Conservation (phyloP, 2,329 filamentous ascomycete genomes). For the Arthrobotrys conoides region DNA sequence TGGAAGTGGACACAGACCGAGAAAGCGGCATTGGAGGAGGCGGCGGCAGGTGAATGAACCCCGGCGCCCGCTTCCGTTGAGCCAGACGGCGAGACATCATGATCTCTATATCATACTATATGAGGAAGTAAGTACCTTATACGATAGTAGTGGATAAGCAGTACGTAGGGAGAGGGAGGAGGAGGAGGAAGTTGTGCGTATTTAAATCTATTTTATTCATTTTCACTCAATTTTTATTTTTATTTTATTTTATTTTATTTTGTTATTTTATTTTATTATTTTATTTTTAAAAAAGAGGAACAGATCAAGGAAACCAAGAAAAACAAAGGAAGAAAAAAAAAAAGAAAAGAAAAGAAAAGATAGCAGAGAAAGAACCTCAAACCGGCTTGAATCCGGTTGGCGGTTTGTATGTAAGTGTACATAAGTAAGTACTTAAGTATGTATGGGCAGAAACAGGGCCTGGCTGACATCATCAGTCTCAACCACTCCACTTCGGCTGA, state of each 20-base stretch:
- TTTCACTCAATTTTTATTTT: constrained; percentile 17
- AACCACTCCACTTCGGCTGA: not conserved
- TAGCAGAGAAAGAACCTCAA: constrained; percentile 6
- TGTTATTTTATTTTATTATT: not conserved
- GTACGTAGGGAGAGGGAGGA: too few relatives aligned
- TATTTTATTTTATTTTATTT: not conserved
- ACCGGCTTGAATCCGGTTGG: constrained; percentile 18
- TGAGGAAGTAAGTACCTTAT: too few relatives aligned
- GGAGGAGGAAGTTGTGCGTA: too few relatives aligned
- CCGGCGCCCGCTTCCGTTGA: constrained; percentile 41
- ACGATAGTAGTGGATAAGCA: too few relatives aligned
- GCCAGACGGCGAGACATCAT: constrained; percentile 36
- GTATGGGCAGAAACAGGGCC: not conserved
- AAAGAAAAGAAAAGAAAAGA: constrained; percentile 16
- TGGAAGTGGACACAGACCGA: constrained; percentile 3
- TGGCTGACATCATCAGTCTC: constrained; percentile 9
- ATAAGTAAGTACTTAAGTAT: too few relatives aligned
- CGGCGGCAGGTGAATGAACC: constrained; percentile 52
- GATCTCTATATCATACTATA: not conserved
- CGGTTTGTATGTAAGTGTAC: too few relatives aligned
- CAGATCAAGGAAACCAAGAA: not conserved
- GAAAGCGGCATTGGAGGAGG: constrained; percentile 10
- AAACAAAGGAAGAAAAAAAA: not conserved
- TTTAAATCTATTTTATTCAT: not conserved
- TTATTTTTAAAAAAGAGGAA: not conserved